phyloP scores from a whole-genome alignment of 2,329 filamentous ascomycete species.

The Alternaria consortialis region DNA sequence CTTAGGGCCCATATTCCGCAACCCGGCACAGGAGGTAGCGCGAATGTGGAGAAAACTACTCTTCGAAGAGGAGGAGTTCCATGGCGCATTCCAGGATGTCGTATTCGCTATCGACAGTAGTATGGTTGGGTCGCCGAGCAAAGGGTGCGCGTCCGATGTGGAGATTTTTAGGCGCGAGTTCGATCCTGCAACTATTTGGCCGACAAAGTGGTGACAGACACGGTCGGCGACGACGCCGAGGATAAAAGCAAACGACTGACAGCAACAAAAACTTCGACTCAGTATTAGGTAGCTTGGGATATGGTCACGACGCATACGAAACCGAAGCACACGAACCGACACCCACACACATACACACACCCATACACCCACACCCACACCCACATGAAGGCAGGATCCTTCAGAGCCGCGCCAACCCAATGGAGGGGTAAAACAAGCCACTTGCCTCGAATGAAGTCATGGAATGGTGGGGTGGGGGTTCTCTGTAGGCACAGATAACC shows the following conservation, averaged over 20 bases:
- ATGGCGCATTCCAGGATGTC: constrained; percentile 55
- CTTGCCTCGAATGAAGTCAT: constrained; percentile 27
- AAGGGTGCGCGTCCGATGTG: constrained; percentile 47
- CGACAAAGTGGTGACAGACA: constrained; percentile 37
- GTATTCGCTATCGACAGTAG: constrained; percentile 57
- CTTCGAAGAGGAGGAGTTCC: constrained; percentile 56
- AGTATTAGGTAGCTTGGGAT: constrained; percentile 4
- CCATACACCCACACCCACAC: background rate
- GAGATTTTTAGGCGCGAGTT: constrained; percentile 54
- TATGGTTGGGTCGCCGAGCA: constrained; percentile 41
- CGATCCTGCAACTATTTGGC: constrained; percentile 50
- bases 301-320: constrained; percentile 3
- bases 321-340: constrained; percentile 7
- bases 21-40: constrained; percentile 55
- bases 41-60: constrained; percentile 56
- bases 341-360: constrained; percentile 8
- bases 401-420: constrained; percentile 13
- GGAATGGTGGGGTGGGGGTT: constrained; percentile 15
- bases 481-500: constrained; percentile 16
- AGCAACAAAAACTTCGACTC: constrained; percentile 1
- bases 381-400: constrained; percentile 7
- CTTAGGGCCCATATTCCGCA: constrained; percentile 56
- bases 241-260: background rate
- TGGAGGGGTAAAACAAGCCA: constrained; percentile 20
- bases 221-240: background rate